Percentiles rank a stretch among this genome's conserved stretches.
Evolutionary conservation across 169 alveolate genomes (phyloP).

Genomic region (Eimeria necatrix): DNA sequence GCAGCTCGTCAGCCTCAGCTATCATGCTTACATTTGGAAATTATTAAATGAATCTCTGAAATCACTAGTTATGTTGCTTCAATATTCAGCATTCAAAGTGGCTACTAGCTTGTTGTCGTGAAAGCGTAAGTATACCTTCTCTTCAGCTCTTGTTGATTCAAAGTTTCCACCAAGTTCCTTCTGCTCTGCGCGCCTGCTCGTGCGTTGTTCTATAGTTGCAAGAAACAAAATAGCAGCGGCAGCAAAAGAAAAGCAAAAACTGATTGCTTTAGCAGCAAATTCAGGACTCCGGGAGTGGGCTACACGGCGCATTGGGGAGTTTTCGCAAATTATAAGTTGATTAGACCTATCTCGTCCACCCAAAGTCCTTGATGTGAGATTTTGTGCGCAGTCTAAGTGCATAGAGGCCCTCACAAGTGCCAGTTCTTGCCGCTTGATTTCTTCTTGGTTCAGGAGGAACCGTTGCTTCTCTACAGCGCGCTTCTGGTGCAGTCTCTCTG

Average conservation of each 20-base stretch:
- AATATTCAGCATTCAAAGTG: too few species aligned
- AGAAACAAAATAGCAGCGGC: not conserved
- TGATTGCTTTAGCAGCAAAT: not conserved
- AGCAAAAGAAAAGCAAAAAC: not conserved
- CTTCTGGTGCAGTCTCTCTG: slow-evolving; percentile 32
- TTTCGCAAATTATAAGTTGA: too few species aligned
- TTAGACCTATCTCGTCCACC: too few species aligned
- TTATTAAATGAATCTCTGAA: too few species aligned
- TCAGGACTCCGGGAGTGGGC: too few species aligned
- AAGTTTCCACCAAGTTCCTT: slow-evolving; percentile 37
- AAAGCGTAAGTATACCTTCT: not conserved
- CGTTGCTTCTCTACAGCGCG: slow-evolving; percentile 54
- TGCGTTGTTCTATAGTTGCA: slow-evolving; percentile 12
- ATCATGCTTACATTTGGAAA: too few species aligned
- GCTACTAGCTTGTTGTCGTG: too few species aligned
- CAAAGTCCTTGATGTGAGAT: too few species aligned
- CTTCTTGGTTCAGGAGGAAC: slow-evolving; percentile 64
- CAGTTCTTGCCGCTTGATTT: slow-evolving; percentile 48
- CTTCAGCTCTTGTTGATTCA: slow-evolving; percentile 53
- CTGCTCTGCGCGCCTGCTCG: slow-evolving; percentile 44
- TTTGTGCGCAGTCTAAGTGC: too few species aligned
- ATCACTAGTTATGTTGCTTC: too few species aligned
- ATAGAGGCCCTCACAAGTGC: slow-evolving; percentile 13
- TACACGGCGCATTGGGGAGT: too few species aligned
- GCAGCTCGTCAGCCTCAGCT: too few species aligned